A percentile compares a stretch with the other conserved stretches of the same genome.
These are phyloP conservation scores for Pleurozium schreberi DNA, from an alignment of 225 moss, liverwort and hornwort species.

Conservation along the genomic window DNA sequence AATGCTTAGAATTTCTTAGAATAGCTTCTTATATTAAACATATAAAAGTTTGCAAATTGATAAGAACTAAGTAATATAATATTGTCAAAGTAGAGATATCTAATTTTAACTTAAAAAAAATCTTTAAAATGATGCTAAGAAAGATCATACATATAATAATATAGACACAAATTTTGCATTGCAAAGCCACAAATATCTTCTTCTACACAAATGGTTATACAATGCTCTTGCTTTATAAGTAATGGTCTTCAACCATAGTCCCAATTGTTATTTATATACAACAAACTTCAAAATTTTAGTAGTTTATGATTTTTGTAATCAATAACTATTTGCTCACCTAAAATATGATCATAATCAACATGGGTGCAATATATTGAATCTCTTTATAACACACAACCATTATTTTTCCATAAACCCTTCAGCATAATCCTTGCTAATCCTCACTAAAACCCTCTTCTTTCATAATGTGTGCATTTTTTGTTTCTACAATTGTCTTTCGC, in stretches of 20 bases:
- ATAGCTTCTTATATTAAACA: neutral
- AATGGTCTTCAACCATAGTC: neutral
- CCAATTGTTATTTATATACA: neutral
- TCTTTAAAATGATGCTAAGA: neutral
- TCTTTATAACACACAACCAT: neutral
- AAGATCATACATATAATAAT: neutral
- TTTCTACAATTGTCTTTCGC: too few relatives aligned
- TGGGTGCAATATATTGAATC: neutral
- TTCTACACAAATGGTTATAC: neutral
- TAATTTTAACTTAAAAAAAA: neutral
- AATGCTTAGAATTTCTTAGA: neutral
- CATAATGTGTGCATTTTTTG: neutral
- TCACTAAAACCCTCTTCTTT: conserved; percentile 31
- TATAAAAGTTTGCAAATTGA: neutral
- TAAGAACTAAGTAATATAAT: neutral
- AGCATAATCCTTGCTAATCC: conserved; percentile 24
- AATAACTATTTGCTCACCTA: neutral
- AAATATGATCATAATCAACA: neutral
- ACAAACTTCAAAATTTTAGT: neutral
- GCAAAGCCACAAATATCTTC: neutral
- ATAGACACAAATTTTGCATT: neutral
- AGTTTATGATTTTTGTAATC: neutral
- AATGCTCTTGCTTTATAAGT: neutral
- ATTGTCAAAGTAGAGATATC: neutral
- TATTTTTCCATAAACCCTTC: conserved; percentile 23